These are phyloP conservation scores for Teunomyces cretensis DNA, from an alignment of 805 yeast species.

Conservation along the genomic window DNA sequence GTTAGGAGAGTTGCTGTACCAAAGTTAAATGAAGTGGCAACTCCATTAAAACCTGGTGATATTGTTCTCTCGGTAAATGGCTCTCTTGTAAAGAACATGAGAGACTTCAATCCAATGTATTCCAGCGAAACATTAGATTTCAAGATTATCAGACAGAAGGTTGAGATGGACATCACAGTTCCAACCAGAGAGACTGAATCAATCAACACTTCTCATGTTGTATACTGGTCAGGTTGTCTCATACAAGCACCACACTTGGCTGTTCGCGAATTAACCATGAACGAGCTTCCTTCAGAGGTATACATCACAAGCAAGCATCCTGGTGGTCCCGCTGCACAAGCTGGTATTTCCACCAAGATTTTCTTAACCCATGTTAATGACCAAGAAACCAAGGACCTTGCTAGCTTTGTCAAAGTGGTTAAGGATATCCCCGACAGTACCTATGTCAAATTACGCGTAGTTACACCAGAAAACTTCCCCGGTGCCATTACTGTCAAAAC, in stretches of 20 bases:
- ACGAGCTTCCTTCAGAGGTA: slow-evolving; percentile 75
- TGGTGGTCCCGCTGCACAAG: slow-evolving; percentile 87
- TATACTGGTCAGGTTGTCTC: slow-evolving; percentile 81
- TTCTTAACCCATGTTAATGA: slow-evolving; percentile 91
- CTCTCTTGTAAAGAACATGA: slow-evolving; percentile 58
- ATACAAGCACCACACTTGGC: slow-evolving; percentile 92
- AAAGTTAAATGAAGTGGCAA: slow-evolving; percentile 21
- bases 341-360: slow-evolving; percentile 73
- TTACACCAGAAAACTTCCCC: slow-evolving; percentile 84
- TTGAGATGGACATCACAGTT: slow-evolving; percentile 59
- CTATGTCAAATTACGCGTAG: slow-evolving; percentile 76
- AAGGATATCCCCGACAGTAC: slow-evolving; percentile 72
- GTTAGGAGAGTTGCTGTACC: slow-evolving; percentile 68
- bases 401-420: slow-evolving; percentile 65
- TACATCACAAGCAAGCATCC: slow-evolving; percentile 71
- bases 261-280: slow-evolving; percentile 74
- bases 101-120: slow-evolving; percentile 60
- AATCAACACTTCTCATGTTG: slow-evolving; percentile 62
- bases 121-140: slow-evolving; percentile 47
- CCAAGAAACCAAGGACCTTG: slow-evolving; percentile 64
- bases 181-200: slow-evolving; percentile 62
- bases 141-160: slow-evolving; percentile 69
- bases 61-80: slow-evolving; percentile 71
- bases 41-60: slow-evolving; percentile 63
- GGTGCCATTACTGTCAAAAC: slow-evolving; percentile 83